phyloP scores from a whole-genome alignment of 495 filamentous ascomycete species.

The Aspergillus avenaceus region DNA sequence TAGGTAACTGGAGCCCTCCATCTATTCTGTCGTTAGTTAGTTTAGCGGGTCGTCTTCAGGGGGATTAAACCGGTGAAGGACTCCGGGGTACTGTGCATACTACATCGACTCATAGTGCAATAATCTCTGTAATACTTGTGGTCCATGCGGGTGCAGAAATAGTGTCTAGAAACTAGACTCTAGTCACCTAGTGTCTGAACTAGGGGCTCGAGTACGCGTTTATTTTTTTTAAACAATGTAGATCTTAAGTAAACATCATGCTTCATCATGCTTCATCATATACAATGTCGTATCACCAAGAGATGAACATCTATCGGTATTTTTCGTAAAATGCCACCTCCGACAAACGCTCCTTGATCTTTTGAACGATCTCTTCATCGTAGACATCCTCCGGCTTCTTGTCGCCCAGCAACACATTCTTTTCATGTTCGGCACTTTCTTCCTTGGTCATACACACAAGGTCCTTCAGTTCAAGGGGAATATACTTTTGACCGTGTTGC shows the following conservation, averaged over 20 bases:
- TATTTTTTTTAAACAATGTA: neutral
- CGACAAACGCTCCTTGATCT: conserved; percentile 57
- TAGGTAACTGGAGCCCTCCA: too few relatives aligned
- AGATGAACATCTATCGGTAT: conserved; percentile 32
- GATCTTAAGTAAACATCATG: neutral
- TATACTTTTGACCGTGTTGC: conserved; percentile 65
- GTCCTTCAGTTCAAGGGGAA: conserved; percentile 60
- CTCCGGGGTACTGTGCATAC: too few relatives aligned
- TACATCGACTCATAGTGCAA: too few relatives aligned
- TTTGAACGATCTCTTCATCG: conserved; percentile 54
- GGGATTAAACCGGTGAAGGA: too few relatives aligned
- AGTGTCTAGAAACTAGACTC: too few relatives aligned
- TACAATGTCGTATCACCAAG: neutral
- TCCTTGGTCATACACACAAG: conserved; percentile 97
- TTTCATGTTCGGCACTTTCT: conserved; percentile 77
- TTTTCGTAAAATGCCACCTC: conserved; percentile 58
- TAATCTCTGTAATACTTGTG: too few relatives aligned
- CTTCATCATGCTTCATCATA: neutral
- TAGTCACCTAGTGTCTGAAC: too few relatives aligned
- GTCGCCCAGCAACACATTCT: conserved; percentile 66
- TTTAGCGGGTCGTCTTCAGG: too few relatives aligned
- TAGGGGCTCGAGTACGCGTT: too few relatives aligned
- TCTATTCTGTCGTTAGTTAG: too few relatives aligned
- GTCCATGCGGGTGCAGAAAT: too few relatives aligned
- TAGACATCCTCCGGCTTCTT: conserved; percentile 72